Base-by-base conservation (phyloP, 129 eudicot species). In the Saussurea involucrata region DNA sequence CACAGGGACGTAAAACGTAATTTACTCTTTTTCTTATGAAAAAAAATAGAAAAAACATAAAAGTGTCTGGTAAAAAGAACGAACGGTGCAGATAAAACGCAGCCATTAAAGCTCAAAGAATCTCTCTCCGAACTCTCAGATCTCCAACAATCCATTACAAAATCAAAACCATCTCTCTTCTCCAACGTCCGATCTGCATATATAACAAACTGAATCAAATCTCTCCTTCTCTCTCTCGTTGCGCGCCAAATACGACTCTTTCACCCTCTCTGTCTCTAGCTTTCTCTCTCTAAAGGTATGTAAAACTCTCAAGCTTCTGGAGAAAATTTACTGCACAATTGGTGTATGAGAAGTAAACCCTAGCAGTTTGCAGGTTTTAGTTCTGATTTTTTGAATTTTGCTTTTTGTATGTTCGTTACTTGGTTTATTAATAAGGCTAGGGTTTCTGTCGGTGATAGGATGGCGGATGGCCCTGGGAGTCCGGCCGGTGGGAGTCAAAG, bases 401-500 rank as follows among this genome's bases (percentile, higher is more conserved):
- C 3, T 77, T 67, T 31, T 58, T 24, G 60, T 10, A 49, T 53
- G 24, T 53, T 53, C 8, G 58, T 49, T 44, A 15, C 57, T 44
- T 22, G 31, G 25, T 42, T 37, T 12, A n/a, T 72, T 77, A 63
- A 66, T 67, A 63, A 15, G 57, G 24, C 17, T 88, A 82, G 93
- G 90, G 88, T 85, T 87, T 75, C n/a, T 55, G 80, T 68, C 64
- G 78, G 78, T 32, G 78, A 32, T 72, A 74, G 73, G 76, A 85
- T 85, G 96, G 84, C 90, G 34, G 90, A 87, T 61, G 80, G 63
- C 42, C 83, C 88, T 31, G 74, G 63, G 24, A 87, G 92, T 83
- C 90, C 90, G 22, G 87, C 83, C 32, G 96, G 96, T 25, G 90
- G 88, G 37, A 85, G 88, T 76, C 90, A 90, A 70, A 87, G 90